A percentile compares a stretch with the other conserved stretches of the same genome.
Conservation (phyloP, 495 filamentous ascomycete species). For the Bryoglossum gracile region DNA sequence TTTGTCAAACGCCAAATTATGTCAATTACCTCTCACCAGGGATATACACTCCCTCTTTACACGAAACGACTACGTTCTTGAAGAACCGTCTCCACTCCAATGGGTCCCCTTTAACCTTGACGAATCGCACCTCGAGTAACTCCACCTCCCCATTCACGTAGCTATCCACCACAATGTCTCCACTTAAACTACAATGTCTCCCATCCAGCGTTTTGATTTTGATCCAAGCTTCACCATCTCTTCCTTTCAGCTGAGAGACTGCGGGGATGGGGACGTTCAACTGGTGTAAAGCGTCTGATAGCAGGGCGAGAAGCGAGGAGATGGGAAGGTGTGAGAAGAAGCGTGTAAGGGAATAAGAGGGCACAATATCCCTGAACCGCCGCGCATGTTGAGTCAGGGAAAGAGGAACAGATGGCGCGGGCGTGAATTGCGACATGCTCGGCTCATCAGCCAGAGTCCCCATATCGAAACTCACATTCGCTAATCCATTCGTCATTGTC, state of each 20-base stretch:
- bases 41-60: slow-evolving; percentile 66
- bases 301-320: slow-evolving; percentile 67
- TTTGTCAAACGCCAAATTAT: slow-evolving; percentile 10
- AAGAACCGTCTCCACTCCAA: slow-evolving; percentile 97
- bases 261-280: slow-evolving; percentile 70
- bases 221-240: slow-evolving; percentile 47
- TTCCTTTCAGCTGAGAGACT: slow-evolving; percentile 25
- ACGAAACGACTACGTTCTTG: slow-evolving; percentile 79
- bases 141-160: slow-evolving; percentile 42
- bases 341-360: slow-evolving; percentile 72
- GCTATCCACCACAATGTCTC: slow-evolving; percentile 74
- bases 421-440: slow-evolving; percentile 85
- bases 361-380: slow-evolving; percentile 79
- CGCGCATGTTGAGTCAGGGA: slow-evolving; percentile 79
- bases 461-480: slow-evolving; percentile 37
- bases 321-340: slow-evolving; percentile 83
- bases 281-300: slow-evolving; percentile 73
- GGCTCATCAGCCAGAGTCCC: slow-evolving; percentile 81
- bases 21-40: slow-evolving; percentile 10
- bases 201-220: slow-evolving; percentile 72
- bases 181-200: slow-evolving; percentile 70
- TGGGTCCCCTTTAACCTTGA: slow-evolving; percentile 93
- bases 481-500: slow-evolving; percentile 13
- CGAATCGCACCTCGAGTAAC: slow-evolving; percentile 80
- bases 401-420: slow-evolving; percentile 69